Conservation (phyloP, 495 filamentous ascomycete genomes). For the Podospora didyma region DNA sequence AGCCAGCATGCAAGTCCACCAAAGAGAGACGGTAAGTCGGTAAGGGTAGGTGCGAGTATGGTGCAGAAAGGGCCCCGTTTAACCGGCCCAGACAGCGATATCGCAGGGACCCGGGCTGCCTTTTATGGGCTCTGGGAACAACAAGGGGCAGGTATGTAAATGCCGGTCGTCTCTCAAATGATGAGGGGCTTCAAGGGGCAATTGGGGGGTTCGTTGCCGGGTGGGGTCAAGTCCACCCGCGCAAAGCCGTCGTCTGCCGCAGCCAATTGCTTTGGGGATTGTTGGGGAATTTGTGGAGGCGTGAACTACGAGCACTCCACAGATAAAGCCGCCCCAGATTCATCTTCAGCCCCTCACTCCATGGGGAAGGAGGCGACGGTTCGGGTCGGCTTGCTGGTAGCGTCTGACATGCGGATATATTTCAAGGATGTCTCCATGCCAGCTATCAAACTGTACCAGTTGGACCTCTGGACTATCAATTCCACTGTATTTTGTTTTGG, state of each 20-base stretch:
- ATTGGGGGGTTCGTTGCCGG: not conserved
- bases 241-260: conserved; percentile 21
- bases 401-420: not conserved
- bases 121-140: too few species aligned
- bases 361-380: not conserved
- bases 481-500: conserved; percentile 13
- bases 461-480: not conserved
- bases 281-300: not conserved
- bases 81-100: too few species aligned
- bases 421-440: not conserved
- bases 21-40: not conserved
- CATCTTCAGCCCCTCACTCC: not conserved
- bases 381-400: not conserved
- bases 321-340: too few species aligned
- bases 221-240: not conserved
- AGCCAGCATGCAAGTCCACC: not conserved
- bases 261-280: conserved; percentile 6
- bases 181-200: too few species aligned
- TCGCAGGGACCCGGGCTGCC: too few species aligned
- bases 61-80: too few species aligned
- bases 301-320: not conserved
- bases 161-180: too few species aligned
- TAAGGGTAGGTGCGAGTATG: too few species aligned
- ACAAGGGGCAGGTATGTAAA: too few species aligned
- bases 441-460: not conserved